phyloP scores from a whole-genome alignment of 139 green algal genomes.

The Ostreobium quekettii region DNA sequence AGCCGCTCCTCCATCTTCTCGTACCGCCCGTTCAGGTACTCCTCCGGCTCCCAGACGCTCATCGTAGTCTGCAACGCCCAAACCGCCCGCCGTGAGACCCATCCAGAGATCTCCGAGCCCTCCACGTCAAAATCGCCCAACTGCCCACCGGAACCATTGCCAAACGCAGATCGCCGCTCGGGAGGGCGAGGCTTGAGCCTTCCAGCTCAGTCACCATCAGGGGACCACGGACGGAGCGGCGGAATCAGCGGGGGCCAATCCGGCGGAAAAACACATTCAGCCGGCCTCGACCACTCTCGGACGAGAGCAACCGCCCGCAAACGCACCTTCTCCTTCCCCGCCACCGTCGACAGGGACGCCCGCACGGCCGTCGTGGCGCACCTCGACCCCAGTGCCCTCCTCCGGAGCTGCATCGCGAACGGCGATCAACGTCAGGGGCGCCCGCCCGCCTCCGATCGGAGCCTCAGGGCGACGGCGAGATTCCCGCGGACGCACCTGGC shows the following conservation, averaged over 20 bases:
- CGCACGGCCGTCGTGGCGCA: neutral
- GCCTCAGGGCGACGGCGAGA: too few relatives aligned
- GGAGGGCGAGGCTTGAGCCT: neutral
- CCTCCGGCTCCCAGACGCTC: constrained; percentile 60
- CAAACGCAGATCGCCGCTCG: neutral
- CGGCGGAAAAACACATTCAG: neutral
- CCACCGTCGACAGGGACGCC: constrained; percentile 20
- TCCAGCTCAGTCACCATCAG: neutral
- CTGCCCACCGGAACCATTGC: neutral
- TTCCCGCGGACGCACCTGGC: too few relatives aligned
- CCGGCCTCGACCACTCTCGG: neutral
- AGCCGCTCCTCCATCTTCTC: constrained; percentile 72
- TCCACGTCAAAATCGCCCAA: neutral
- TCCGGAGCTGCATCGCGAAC: constrained; percentile 6
- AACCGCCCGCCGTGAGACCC: neutral
- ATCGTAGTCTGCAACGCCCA: constrained; percentile 59
- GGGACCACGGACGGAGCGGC: neutral
- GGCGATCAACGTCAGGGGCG: too few relatives aligned
- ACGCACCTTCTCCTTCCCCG: constrained; percentile 29
- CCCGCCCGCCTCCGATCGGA: too few relatives aligned
- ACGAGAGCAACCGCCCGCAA: neutral
- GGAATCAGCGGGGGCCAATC: neutral
- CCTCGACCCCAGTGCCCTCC: neutral
- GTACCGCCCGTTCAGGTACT: constrained; percentile 84
- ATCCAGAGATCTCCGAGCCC: neutral